Evolutionary conservation across 306 rosid genomes (phyloP).

Genomic region (Quercus aquifolioides): DNA sequence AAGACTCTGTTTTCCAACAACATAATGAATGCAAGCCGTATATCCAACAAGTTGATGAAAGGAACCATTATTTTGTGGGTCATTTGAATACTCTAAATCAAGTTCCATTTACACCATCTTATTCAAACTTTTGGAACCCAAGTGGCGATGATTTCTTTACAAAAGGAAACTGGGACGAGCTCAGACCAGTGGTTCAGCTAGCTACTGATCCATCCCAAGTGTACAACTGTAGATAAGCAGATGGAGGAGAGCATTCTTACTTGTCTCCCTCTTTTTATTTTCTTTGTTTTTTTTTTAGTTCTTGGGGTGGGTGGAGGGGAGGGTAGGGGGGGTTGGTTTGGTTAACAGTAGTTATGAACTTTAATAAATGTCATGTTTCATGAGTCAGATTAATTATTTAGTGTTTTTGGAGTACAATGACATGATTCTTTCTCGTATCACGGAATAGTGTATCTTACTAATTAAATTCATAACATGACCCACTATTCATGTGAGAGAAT

Average conservation of each 20-base stretch:
- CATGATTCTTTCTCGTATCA: no score
- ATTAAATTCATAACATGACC: no score
- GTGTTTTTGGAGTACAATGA: no score
- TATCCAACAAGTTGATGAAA: conserved; percentile 21
- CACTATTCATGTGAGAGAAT: no score
- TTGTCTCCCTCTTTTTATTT: neutral
- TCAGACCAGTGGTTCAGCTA: conserved; percentile 56
- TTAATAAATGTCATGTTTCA: no score
- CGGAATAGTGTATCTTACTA: no score
- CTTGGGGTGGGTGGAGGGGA: no score
- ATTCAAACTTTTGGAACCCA: conserved; percentile 40
- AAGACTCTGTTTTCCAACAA: conserved; percentile 35
- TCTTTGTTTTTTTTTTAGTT: neutral
- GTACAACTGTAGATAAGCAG: conserved; percentile 32
- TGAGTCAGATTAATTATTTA: no score
- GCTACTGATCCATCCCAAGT: conserved; percentile 46
- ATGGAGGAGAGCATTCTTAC: neutral
- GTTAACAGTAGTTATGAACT: no score
- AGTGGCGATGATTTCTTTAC: conserved; percentile 36
- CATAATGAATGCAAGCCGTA: conserved; percentile 28
- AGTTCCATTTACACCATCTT: conserved; percentile 28
- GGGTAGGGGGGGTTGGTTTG: no score
- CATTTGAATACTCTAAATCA: conserved; percentile 15
- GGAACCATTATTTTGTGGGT: conserved; percentile 19
- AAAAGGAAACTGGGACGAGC: conserved; percentile 70